Percentiles rank a stretch among this genome's conserved stretches.
Evolutionary conservation across 345 rosid species (phyloP).

Genomic region (Eucalyptus regnans): DNA sequence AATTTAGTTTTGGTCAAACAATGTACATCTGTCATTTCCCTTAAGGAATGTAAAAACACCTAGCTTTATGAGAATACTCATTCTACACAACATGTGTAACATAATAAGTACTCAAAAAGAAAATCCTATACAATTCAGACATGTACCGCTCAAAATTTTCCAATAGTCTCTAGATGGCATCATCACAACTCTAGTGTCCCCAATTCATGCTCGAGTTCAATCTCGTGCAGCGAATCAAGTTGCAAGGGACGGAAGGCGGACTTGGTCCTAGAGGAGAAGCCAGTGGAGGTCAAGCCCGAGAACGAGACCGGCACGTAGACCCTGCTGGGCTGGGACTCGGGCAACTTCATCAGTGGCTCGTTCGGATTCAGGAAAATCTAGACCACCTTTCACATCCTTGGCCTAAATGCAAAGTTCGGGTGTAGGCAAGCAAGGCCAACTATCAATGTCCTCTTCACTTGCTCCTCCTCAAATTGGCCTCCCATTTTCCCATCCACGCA

Average conservation of each 20-base stretch:
- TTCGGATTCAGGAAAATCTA: conserved; percentile 19
- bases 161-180: too few species aligned
- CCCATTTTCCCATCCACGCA: conserved; percentile 5
- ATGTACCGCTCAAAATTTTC: too few species aligned
- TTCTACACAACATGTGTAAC: too few species aligned
- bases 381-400: conserved; percentile 19
- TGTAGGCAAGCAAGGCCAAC: conserved; percentile 20
- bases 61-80: not conserved
- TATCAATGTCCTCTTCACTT: conserved; percentile 9
- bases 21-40: too few species aligned
- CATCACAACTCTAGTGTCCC: too few species aligned
- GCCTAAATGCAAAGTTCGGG: conserved; percentile 8
- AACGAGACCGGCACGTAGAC: conserved; percentile 5
- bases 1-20: too few species aligned
- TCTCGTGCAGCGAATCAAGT: too few species aligned
- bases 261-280: not conserved
- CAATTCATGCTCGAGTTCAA: too few species aligned
- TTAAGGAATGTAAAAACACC: not conserved
- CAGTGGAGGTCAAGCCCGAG: not conserved
- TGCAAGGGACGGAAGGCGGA: not conserved
- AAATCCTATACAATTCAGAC: too few species aligned
- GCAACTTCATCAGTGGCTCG: conserved; percentile 17
- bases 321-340: conserved; percentile 3
- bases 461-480: conserved; percentile 5
- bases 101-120: too few species aligned